Conservation (phyloP, 352 stramenopile genomes). For the Phytophthora foliorum region DNA sequence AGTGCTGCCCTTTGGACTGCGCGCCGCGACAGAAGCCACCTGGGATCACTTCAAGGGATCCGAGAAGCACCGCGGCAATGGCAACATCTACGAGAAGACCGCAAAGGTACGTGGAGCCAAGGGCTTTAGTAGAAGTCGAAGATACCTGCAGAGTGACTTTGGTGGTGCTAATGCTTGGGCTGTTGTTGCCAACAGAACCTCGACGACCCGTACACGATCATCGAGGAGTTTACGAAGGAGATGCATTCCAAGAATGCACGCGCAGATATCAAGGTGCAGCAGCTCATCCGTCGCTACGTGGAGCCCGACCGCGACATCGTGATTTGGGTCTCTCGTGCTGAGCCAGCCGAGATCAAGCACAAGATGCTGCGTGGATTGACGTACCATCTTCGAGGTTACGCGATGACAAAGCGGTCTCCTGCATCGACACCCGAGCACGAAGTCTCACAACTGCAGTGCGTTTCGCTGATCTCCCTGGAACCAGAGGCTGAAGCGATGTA, state of each 20-base stretch:
- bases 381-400: constrained; percentile 15
- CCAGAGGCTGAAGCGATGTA: constrained; percentile 33
- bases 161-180: background rate
- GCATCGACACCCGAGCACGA: constrained; percentile 27
- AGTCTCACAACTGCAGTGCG: constrained; percentile 37
- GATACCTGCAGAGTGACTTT: background rate
- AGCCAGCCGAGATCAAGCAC: constrained; percentile 11
- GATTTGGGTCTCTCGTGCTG: constrained; percentile 9
- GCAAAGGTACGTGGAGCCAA: constrained; percentile 28
- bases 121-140: background rate
- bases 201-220: constrained; percentile 5
- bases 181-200: background rate
- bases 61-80: constrained; percentile 45
- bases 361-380: constrained; percentile 17
- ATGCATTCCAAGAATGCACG: constrained; percentile 12
- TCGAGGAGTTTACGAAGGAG: constrained; percentile 22
- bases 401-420: constrained; percentile 3
- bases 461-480: constrained; percentile 43
- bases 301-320: constrained; percentile 16
- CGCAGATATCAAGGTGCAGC: constrained; percentile 16
- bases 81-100: constrained; percentile 47
- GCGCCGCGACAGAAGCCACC: constrained; percentile 37
- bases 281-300: constrained; percentile 20
- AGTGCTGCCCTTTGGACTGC: constrained; percentile 53
- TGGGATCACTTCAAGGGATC: constrained; percentile 57